Percentiles rank a stretch among this genome's conserved stretches.
These are phyloP conservation scores for Aspergillus kassunensis DNA, from an alignment of 495 filamentous ascomycete species.

Conservation along the genomic window DNA sequence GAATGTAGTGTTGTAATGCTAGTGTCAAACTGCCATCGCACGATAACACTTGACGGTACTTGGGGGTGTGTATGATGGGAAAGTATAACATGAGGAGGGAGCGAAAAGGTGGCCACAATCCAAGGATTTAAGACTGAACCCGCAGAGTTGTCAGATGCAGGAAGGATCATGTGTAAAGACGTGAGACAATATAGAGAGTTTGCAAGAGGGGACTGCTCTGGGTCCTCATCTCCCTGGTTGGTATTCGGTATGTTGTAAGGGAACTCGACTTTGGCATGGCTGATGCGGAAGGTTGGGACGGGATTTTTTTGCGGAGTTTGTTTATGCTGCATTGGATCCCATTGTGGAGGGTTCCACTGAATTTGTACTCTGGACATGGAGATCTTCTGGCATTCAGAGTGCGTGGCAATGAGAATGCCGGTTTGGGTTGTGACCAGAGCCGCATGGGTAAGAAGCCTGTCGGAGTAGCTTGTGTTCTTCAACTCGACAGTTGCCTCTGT, in stretches of 20 bases:
- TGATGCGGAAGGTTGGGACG: conserved; percentile 40
- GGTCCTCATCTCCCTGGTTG: conserved; percentile 24
- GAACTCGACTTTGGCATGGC: conserved; percentile 39
- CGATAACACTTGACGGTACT: conserved; percentile 63
- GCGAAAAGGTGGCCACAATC: conserved; percentile 69
- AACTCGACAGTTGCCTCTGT: conserved; percentile 63
- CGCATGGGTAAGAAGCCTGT: conserved; percentile 75
- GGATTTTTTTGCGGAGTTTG: conserved; percentile 32
- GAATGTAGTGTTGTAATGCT: conserved; percentile 59
- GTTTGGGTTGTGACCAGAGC: conserved; percentile 69
- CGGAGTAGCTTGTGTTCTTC: conserved; percentile 63
- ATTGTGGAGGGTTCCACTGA: conserved; percentile 40
- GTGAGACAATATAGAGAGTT: conserved; percentile 56
- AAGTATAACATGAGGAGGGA: conserved; percentile 41
- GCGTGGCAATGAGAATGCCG: conserved; percentile 61
- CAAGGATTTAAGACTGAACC: conserved; percentile 53
- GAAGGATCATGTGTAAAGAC: conserved; percentile 62
- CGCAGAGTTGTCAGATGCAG: conserved; percentile 46
- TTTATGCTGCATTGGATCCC: conserved; percentile 34
- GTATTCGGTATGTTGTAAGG: conserved; percentile 27
- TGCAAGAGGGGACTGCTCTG: conserved; percentile 26
- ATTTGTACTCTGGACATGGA: conserved; percentile 58
- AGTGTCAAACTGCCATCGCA: conserved; percentile 70
- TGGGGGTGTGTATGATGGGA: conserved; percentile 52
- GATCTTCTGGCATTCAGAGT: conserved; percentile 63